Evolutionary conservation across 495 filamentous ascomycete species (phyloP).

Genomic region (Talaromyces borbonicus): DNA sequence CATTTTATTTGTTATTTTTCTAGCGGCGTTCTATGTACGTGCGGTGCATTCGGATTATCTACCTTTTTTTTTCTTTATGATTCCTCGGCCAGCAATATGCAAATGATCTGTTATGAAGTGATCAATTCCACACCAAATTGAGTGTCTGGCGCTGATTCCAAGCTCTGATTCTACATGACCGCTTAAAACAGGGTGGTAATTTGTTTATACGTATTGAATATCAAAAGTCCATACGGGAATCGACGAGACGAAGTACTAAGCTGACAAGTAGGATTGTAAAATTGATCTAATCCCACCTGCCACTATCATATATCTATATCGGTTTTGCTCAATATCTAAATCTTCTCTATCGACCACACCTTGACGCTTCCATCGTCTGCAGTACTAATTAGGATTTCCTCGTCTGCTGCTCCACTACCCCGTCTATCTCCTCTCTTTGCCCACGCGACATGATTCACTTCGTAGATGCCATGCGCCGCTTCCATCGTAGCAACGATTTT

Average conservation of each 20-base stretch:
- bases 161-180: too few relatives aligned
- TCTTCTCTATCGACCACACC: conserved; percentile 45
- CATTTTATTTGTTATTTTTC: not conserved
- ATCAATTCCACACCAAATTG: too few relatives aligned
- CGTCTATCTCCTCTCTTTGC: conserved; percentile 34
- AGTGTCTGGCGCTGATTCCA: too few relatives aligned
- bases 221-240: too few relatives aligned
- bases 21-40: not conserved
- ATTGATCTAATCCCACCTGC: not conserved
- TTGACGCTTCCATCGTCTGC: conserved; percentile 73
- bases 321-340: not conserved
- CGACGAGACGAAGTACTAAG: too few relatives aligned
- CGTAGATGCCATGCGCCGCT: conserved; percentile 78
- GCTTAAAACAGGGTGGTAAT: too few relatives aligned
- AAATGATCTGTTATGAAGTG: too few relatives aligned
- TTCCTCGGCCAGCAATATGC: too few relatives aligned
- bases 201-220: too few relatives aligned
- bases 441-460: conserved; percentile 88
- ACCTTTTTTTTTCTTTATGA: too few relatives aligned
- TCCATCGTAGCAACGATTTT: conserved; percentile 51
- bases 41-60: too few relatives aligned
- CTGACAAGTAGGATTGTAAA: not conserved
- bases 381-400: conserved; percentile 70
- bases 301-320: not conserved
- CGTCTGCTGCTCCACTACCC: conserved; percentile 35